Conservation (phyloP, 345 rosid genomes). For the Camelina neglecta region DNA sequence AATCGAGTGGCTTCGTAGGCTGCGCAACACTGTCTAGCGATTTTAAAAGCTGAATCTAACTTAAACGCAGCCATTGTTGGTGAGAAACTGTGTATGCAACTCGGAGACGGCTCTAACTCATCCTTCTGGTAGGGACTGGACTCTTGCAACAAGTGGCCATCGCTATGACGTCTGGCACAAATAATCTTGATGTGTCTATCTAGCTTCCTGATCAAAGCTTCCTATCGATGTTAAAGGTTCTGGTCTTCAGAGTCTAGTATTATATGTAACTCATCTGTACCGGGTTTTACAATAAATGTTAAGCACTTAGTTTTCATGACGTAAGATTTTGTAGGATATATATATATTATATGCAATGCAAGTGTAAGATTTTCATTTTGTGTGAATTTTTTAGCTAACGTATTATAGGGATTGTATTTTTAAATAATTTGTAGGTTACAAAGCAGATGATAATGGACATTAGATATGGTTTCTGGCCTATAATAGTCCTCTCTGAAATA, state of each 20-base stretch:
- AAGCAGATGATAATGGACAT: not conserved
- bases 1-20: conserved; percentile 75
- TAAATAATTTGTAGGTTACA: not conserved
- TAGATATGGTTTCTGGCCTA: conserved; percentile 61
- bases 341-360: not conserved
- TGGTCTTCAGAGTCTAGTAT: conserved; percentile 1
- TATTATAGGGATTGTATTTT: conserved; percentile 3
- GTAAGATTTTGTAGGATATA: not conserved
- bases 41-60: conserved; percentile 68
- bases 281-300: conserved; percentile 10
- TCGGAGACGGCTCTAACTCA: conserved; percentile 86
- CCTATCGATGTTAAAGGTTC: not conserved
- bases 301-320: conserved; percentile 29
- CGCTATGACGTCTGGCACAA: conserved; percentile 84
- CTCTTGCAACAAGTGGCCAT: conserved; percentile 69
- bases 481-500: conserved; percentile 75
- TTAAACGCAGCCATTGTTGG: conserved; percentile 78
- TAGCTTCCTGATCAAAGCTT: not conserved
- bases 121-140: conserved; percentile 83
- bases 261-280: not conserved
- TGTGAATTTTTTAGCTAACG: not conserved
- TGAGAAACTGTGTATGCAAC: conserved; percentile 80
- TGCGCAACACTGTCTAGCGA: conserved; percentile 53
- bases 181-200: conserved; percentile 34
- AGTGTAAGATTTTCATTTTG: not conserved